Conservation (phyloP, 139 green algal genomes). For the Gonium pectorale region DNA sequence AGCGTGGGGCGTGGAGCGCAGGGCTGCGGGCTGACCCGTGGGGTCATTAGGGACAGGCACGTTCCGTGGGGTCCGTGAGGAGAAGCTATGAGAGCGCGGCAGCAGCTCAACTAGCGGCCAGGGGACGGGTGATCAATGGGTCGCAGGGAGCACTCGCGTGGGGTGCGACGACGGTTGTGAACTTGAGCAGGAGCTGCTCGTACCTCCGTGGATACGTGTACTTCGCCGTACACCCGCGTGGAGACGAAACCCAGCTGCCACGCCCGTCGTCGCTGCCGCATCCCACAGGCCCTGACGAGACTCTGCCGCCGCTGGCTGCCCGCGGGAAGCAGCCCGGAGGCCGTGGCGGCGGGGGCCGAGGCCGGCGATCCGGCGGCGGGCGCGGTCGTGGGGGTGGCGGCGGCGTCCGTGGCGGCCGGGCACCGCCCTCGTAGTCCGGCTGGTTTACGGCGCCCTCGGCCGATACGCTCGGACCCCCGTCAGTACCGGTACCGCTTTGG, state of each 20-base stretch:
- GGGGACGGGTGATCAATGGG: too few relatives aligned
- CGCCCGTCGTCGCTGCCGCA: background rate
- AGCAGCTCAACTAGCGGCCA: too few relatives aligned
- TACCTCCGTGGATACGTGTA: background rate
- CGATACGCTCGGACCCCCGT: too few relatives aligned
- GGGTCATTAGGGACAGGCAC: too few relatives aligned
- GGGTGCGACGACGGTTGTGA: too few relatives aligned
- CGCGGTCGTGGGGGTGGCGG: background rate
- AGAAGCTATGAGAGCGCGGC: too few relatives aligned
- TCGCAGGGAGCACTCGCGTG: too few relatives aligned
- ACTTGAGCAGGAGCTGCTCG: background rate
- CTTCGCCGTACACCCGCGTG: too few relatives aligned
- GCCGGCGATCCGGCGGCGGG: background rate
- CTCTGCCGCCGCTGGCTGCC: constrained; percentile 60
- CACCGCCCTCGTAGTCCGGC: background rate
- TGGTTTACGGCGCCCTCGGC: too few relatives aligned
- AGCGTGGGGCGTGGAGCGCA: background rate
- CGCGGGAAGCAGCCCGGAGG: constrained; percentile 25
- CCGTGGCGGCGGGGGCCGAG: constrained; percentile 32
- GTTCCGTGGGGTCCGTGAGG: too few relatives aligned
- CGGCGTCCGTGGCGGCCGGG: background rate
- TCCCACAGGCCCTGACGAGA: constrained; percentile 56
- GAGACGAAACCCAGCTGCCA: background rate
- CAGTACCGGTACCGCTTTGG: too few relatives aligned
- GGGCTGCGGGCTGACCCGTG: too few relatives aligned